Evolutionary conservation across 371 early-diverging fungal species (phyloP), one percentile per base, ranked within the genome.

Genomic region (Syncephalastrum sp.): DNA sequence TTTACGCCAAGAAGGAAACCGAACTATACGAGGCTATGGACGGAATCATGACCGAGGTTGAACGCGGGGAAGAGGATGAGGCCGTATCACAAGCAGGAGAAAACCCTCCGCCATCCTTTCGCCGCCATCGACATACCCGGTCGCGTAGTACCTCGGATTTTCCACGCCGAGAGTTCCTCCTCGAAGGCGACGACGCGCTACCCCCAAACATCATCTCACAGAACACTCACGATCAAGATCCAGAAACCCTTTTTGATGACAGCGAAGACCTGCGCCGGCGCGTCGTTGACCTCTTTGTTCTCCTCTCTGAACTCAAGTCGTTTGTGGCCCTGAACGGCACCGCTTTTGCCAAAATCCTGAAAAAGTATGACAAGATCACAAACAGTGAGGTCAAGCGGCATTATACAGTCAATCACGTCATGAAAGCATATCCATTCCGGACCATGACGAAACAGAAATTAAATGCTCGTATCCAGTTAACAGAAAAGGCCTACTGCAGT

Each of bases 281-380:
- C 17, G 64, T 64, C 3, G 69, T 84, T 45, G 87, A 92, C 62
- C 74, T 91, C 42, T 93, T 88, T 68, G 90, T 93, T 16, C 65
- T 84, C 53, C 67, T 96, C 1, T 86, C 87, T 25, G 95, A 95
- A 60, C 76, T 97, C 6, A 89, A 92, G 52, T 89, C 94, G 4
- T 99, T 91, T 68, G 90, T 89, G 12, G 88, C 93, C 43, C 84
- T 98, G 46, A 98, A 99, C 79, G 73, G 85, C 55, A 97, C 96
- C 0, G 97, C 97, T 7, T 98, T 98, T 75, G 79, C 87, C 65
- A 99, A 96, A 72, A 93, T 97, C 57, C 73, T 98, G 21, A 97
- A 96, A 74, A 97, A 98, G 74, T 95, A 90, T 61, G 99, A 98
- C 78, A 98, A 97, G 72, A 90, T 91, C 25, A 88, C 91, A 1